These are phyloP conservation scores for Clonostachys solani DNA, from an alignment of 2,329 filamentous ascomycete species.

Conservation along the genomic window DNA sequence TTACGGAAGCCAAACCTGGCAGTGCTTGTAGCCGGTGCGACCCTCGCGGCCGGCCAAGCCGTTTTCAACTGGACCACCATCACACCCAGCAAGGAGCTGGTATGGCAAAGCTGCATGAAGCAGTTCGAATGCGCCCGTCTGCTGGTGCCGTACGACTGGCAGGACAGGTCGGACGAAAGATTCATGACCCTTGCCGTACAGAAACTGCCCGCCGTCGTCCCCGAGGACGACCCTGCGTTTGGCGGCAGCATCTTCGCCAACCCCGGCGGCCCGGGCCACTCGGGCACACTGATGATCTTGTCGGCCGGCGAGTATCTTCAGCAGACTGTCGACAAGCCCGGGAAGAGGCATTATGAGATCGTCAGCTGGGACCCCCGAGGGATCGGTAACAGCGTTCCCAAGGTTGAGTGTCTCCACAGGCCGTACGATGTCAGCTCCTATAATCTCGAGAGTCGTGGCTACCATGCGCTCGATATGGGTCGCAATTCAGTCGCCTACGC, in stretches of 20 bases:
- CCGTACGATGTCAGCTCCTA: neutral
- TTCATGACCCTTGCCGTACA: slow-evolving; percentile 33
- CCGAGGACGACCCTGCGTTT: slow-evolving; percentile 27
- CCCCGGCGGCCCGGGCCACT: slow-evolving; percentile 38
- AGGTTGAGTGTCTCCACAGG: slow-evolving; percentile 28
- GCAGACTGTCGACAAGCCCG: slow-evolving; percentile 13
- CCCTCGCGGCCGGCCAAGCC: neutral
- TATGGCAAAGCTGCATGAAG: slow-evolving; percentile 33
- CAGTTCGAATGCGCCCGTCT: slow-evolving; percentile 34
- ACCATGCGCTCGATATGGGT: neutral
- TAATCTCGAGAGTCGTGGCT: neutral
- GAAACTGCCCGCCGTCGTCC: slow-evolving; percentile 31
- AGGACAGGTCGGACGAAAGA: slow-evolving; percentile 14
- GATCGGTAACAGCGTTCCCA: slow-evolving; percentile 26
- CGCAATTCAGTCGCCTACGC: neutral
- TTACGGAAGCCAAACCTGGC: too few species aligned
- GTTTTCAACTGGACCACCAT: slow-evolving; percentile 29
- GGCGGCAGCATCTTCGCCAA: slow-evolving; percentile 37
- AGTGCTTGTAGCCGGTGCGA: too few species aligned
- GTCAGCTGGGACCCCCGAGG: slow-evolving; percentile 40
- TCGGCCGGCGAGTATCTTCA: slow-evolving; percentile 18
- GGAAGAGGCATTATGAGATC: slow-evolving; percentile 29
- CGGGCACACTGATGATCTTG: slow-evolving; percentile 25
- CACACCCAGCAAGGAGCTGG: slow-evolving; percentile 24
- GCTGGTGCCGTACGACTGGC: slow-evolving; percentile 37